A percentile compares a stretch with the other conserved stretches of the same genome.
Evolutionary conservation across 1,284 basidiomycete genomes (phyloP).

Genomic region (Cystobasidium slooffiae): DNA sequence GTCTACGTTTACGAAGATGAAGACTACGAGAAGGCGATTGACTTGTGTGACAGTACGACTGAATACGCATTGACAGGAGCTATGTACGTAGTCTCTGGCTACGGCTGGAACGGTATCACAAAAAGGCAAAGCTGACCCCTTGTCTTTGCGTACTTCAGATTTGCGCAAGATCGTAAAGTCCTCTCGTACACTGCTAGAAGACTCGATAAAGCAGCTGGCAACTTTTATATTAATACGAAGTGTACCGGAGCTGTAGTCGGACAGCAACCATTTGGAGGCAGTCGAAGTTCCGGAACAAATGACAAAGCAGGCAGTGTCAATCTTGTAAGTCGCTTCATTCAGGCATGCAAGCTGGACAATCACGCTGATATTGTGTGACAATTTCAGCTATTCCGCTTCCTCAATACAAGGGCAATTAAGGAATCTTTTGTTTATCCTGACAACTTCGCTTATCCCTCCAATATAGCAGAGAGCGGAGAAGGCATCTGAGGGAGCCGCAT

Average conservation of each 20-base stretch:
- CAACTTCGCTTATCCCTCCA: slow-evolving; percentile 81
- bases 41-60: slow-evolving; percentile 84
- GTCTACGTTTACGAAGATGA: slow-evolving; percentile 85
- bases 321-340: slow-evolving; percentile 70
- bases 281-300: slow-evolving; percentile 90
- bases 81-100: slow-evolving; percentile 64
- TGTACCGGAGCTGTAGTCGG: slow-evolving; percentile 80
- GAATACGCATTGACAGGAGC: slow-evolving; percentile 89
- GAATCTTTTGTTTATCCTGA: slow-evolving; percentile 85
- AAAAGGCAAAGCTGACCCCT: neutral
- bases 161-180: slow-evolving; percentile 76
- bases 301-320: slow-evolving; percentile 93
- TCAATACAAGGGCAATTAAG: slow-evolving; percentile 88
- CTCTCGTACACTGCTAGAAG: slow-evolving; percentile 75
- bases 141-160: slow-evolving; percentile 61
- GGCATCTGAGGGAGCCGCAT: slow-evolving; percentile 12
- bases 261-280: slow-evolving; percentile 97
- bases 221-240: slow-evolving; percentile 68
- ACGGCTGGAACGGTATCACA: neutral
- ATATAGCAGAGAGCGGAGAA: slow-evolving; percentile 57
- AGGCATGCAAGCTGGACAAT: neutral
- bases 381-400: slow-evolving; percentile 54
- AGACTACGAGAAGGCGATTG: slow-evolving; percentile 81
- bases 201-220: slow-evolving; percentile 76
- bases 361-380: slow-evolving; percentile 32